These are phyloP conservation scores for Rhazya stricta DNA, from an alignment of 257 asterid genomes.

Conservation along the genomic window DNA sequence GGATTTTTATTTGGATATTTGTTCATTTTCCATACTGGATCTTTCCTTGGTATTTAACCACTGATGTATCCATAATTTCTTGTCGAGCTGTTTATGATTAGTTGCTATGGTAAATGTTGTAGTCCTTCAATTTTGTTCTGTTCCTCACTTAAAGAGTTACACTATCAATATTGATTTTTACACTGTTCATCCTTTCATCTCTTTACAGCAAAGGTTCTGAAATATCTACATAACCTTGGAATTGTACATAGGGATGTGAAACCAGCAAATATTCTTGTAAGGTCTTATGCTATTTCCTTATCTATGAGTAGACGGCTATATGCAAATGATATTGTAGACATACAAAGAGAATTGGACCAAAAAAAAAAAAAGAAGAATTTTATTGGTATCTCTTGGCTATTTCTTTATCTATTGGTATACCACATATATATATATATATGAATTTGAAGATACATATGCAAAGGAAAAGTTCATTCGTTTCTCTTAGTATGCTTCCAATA, in stretches of 20 bases:
- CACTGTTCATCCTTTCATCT: constrained; percentile 27
- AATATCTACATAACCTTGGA: constrained; percentile 85
- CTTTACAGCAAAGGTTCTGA: constrained; percentile 80
- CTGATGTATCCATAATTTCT: not conserved
- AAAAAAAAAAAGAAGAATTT: too few relatives aligned
- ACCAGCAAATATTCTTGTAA: constrained; percentile 98
- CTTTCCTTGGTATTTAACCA: not conserved
- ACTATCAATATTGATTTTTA: constrained; percentile 7
- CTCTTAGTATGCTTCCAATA: not conserved
- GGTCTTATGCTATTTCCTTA: constrained; percentile 25
- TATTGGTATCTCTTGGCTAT: not conserved
- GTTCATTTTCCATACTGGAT: not conserved
- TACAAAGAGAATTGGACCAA: not conserved
- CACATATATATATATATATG: not conserved
- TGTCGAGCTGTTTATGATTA: not conserved
- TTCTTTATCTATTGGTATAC: not conserved
- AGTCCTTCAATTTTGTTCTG: not conserved
- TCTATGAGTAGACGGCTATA: not conserved
- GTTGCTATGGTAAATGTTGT: not conserved
- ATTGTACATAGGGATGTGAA: constrained; percentile 96
- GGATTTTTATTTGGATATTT: not conserved
- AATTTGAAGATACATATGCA: not conserved
- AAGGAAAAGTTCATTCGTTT: not conserved
- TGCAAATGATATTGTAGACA: not conserved
- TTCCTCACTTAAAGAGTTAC: not conserved